Evolutionary conservation across 2,329 filamentous ascomycete genomes (phyloP), one percentile per base, ranked within the genome.

Genomic region (Rhinocladiella mackenziei): DNA sequence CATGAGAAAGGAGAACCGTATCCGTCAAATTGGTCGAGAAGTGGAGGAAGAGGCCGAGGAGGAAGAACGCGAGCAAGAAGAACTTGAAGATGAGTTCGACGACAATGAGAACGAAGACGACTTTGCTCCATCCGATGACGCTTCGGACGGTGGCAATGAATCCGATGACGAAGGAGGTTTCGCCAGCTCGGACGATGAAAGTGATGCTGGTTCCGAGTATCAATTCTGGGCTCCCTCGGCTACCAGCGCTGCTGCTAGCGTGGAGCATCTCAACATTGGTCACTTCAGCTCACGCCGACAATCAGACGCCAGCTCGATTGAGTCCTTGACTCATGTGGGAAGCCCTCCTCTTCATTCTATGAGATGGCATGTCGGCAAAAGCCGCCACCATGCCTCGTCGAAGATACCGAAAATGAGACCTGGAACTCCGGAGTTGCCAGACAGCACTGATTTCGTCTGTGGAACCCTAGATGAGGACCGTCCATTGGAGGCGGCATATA

Each of bases 391-490:
- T 30, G 34, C 35, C n/a, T n/a, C n/a, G 2, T 17, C 40, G 25
- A 49, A 43, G 28, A 38, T 45, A 5, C 56, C 74, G 34, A 78
- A 75, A 51, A 80, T 83, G 55, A 82, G 82, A 15, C 76, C 80
- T 28, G 75, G 76, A 17, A 86, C 84, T 1, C 86, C 87, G 2
- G 88, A 95, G 61, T 74, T 98, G 8, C 92, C 92, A 1, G 92
- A 98, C 64, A 96, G 89, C 66, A 97, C 92, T 10, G 92, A 98
- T 64, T 98, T 98, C 56, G 92, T 98, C n/a, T 97, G 92, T 60
- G 92, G 92, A 46, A 98, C 92, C 1, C 74, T 98, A 14, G 92
- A 98, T 55, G 92, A 98, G 65, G 92, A 98, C 60, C 82, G 88
- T 32, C 88, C 89, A 2, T 69, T 97, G n/a, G 92, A 98, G 63